Percentiles rank a stretch among this genome's conserved stretches.
Conservation (phyloP, 1,284 basidiomycete genomes). For the Leccinum variabile region DNA sequence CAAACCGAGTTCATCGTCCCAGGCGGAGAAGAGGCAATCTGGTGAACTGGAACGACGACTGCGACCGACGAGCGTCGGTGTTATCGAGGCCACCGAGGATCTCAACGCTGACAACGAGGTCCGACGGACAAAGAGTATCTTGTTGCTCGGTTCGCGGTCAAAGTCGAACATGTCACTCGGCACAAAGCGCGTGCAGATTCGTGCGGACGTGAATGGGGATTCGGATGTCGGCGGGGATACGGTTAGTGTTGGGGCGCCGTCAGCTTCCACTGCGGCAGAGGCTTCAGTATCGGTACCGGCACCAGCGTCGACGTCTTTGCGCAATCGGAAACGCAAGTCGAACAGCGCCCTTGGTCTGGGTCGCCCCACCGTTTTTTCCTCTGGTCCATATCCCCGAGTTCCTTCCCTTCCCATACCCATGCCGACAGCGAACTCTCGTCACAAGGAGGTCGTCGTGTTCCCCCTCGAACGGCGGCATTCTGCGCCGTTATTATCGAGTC, state of each 20-base stretch:
- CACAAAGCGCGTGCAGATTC: slow-evolving; percentile 34
- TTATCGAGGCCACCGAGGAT: slow-evolving; percentile 34
- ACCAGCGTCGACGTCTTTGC: background rate
- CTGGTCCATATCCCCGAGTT: background rate
- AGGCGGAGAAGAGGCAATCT: slow-evolving; percentile 10
- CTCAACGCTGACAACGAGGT: slow-evolving; percentile 13
- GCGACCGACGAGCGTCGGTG: slow-evolving; percentile 29
- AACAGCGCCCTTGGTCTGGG: slow-evolving; percentile 18
- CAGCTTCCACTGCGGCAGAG: background rate
- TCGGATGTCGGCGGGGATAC: background rate
- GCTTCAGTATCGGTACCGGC: background rate
- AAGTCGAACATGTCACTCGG: slow-evolving; percentile 31
- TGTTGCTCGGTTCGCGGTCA: slow-evolving; percentile 32
- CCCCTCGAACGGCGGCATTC: slow-evolving; percentile 35
- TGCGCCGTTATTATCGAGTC: slow-evolving; percentile 28
- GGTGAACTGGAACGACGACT: slow-evolving; percentile 18
- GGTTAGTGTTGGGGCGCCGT: background rate
- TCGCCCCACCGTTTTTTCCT: background rate
- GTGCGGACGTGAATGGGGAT: slow-evolving; percentile 19
- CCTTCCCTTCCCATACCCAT: background rate
- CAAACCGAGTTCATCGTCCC: slow-evolving; percentile 15
- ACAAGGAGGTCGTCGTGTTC: slow-evolving; percentile 25
- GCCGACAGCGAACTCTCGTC: background rate
- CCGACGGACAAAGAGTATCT: slow-evolving; percentile 35
- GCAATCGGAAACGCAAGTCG: slow-evolving; percentile 31